A percentile compares a stretch with the other conserved stretches of the same genome.
Evolutionary conservation across 208 protist genomes (phyloP).

Genomic region (Trypanosomatidae sp.): DNA sequence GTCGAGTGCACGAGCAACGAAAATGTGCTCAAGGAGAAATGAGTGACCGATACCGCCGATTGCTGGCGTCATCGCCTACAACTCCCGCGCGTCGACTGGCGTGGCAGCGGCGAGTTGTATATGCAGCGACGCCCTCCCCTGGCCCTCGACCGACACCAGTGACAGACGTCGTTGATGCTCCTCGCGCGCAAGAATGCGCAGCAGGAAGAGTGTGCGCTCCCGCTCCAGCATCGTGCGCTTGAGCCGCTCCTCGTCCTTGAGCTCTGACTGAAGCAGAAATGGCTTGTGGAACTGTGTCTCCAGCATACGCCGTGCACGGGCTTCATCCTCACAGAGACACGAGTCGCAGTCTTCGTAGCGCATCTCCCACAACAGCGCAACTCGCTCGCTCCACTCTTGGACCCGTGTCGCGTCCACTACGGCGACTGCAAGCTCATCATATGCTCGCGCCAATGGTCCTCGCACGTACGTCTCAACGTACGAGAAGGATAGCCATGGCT

Average conservation of each 20-base stretch:
- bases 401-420: slow-evolving; percentile 15
- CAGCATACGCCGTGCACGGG: slow-evolving; percentile 11
- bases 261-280: slow-evolving; percentile 25
- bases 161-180: slow-evolving; percentile 7
- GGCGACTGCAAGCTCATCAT: slow-evolving; percentile 5
- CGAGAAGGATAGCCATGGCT: neutral
- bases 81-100: neutral
- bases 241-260: slow-evolving; percentile 17
- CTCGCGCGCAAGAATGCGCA: slow-evolving; percentile 19
- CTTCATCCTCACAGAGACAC: slow-evolving; percentile 26
- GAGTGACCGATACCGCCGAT: neutral
- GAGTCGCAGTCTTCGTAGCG: slow-evolving; percentile 38
- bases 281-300: slow-evolving; percentile 11
- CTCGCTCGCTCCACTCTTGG: slow-evolving; percentile 50
- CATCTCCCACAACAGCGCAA: slow-evolving; percentile 59
- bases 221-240: slow-evolving; percentile 15
- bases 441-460: slow-evolving; percentile 4
- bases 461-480: slow-evolving; percentile 8
- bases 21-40: neutral
- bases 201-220: slow-evolving; percentile 21
- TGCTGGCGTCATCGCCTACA: neutral
- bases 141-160: neutral
- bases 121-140: neutral
- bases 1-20: no score
- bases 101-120: neutral